These are phyloP conservation scores for Aureobasidium sp. DNA, from an alignment of 2,329 filamentous ascomycete genomes.

Conservation along the genomic window DNA sequence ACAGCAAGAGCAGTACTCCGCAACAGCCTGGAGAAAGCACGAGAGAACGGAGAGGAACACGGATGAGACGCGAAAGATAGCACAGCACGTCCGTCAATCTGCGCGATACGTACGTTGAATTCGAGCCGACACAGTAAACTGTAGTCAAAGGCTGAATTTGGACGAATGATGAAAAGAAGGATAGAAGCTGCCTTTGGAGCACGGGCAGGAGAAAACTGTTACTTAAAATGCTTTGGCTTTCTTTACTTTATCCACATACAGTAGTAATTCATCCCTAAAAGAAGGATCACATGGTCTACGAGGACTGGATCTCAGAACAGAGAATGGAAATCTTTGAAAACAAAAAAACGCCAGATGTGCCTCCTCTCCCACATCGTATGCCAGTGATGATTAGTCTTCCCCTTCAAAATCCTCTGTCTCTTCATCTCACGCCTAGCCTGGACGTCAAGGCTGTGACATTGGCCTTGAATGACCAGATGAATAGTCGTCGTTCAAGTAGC, in stretches of 20 bases:
- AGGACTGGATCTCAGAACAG: background rate
- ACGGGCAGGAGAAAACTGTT: background rate
- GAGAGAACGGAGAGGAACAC: background rate
- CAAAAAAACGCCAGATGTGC: slow-evolving; percentile 3
- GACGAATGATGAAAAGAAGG: background rate
- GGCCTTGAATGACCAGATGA: background rate
- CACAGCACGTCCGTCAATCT: background rate
- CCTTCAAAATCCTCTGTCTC: background rate
- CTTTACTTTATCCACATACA: background rate
- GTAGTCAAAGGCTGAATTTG: background rate
- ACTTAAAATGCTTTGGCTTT: background rate
- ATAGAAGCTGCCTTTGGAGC: background rate
- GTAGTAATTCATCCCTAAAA: background rate
- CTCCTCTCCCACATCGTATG: background rate
- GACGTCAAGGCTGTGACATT: background rate
- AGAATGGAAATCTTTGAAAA: background rate
- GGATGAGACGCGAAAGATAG: background rate
- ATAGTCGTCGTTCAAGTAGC: background rate
- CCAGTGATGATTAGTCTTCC: slow-evolving; percentile 8
- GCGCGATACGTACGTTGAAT: no score
- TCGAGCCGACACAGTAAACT: background rate
- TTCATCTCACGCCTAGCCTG: background rate
- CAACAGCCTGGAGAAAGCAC: background rate
- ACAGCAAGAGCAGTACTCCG: background rate
- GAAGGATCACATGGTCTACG: background rate